A percentile compares a stretch with the other conserved stretches of the same genome.
phyloP scores from a whole-genome alignment of 1,284 basidiomycete species.

The Vanrija sp. region DNA sequence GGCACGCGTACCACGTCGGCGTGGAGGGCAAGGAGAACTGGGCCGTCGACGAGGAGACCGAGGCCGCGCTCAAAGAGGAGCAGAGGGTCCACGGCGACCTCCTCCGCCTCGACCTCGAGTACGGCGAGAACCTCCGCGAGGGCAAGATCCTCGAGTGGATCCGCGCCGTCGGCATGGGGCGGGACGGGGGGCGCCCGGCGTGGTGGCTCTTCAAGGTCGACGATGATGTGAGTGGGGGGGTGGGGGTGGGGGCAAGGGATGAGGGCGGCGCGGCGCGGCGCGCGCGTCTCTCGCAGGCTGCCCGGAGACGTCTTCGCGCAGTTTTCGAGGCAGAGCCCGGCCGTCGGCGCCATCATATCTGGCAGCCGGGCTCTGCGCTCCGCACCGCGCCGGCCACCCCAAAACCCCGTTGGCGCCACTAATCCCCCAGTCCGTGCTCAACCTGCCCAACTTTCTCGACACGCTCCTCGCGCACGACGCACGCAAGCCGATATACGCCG shows the following conservation, averaged over 20 bases:
- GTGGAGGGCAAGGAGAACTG: conserved; percentile 4
- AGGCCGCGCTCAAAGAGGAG: conserved; percentile 16
- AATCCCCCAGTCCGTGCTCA: conserved; percentile 17
- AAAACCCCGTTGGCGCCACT: background rate
- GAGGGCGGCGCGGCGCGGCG: too few relatives aligned
- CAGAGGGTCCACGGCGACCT: conserved; percentile 19
- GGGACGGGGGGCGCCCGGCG: conserved; percentile 11
- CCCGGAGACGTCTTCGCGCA: background rate
- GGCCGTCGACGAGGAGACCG: conserved; percentile 13
- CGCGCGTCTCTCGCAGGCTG: background rate
- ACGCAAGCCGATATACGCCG: conserved; percentile 17
- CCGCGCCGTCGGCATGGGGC: conserved; percentile 5
- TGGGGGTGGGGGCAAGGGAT: background rate
- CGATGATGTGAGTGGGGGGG: conserved; percentile 22
- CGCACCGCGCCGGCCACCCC: too few relatives aligned
- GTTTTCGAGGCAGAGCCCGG: too few relatives aligned
- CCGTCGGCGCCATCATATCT: too few relatives aligned
- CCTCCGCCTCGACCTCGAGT: conserved; percentile 10
- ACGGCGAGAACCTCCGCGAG: conserved; percentile 19
- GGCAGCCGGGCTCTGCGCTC: too few relatives aligned
- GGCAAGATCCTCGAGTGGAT: conserved; percentile 17
- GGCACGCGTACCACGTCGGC: conserved; percentile 9
- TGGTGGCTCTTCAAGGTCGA: conserved; percentile 24
- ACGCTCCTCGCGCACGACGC: conserved; percentile 15
- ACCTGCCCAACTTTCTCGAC: conserved; percentile 21